Base-by-base conservation (phyloP, 169 alveolate genomes). In the Theileria equi region DNA sequence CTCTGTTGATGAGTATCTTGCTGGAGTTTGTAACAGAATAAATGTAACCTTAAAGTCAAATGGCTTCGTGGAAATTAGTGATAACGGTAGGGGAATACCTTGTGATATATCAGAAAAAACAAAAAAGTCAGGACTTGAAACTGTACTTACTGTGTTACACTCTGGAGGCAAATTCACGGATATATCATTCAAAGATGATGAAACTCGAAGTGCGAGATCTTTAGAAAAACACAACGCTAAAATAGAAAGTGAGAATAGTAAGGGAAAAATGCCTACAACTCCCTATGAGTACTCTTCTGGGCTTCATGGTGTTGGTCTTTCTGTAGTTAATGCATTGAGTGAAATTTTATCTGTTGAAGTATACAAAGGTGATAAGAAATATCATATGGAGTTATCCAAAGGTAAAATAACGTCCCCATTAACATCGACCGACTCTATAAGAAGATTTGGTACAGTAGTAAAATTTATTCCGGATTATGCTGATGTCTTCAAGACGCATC, bases 131-230 rank as follows among this genome's bases (percentile, higher is more conserved):
- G 91, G 92, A 11, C 60, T 89, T 25, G 92, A 89, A 68, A 83
- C 91, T 11, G 93, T 89, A 23, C 64, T 88, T 26, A 89, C 94
- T 0, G 85, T 74, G 5, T 54, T 89, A 26, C 94, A 89, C 50
- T 74, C 94, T n/a, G 94, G 94, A 17, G 94, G 93, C 13, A 89
- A 89, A 55, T 89, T 89, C 68, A 59, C 48, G 16, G 89, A 85
- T 36, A 82, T 72, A 25, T 2, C 50, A 16, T n/a, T 43, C 10
- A 28, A 60, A n/a, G 41, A 43, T 21, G 82, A 67, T 3, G 84
- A 64, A 32, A 28, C 49, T 3, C 29, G 17, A 17, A 76, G 65
- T 28, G 54, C 17, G 41, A 38, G 55, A 47, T 35, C 61, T 50
- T n/a, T n/a, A n/a, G n/a, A n/a, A n/a, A 19, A 44, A 6, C n/a